Percentiles rank a stretch among this genome's conserved stretches.
Conservation (phyloP, 2,329 filamentous ascomycete genomes). For the Alternaria ventricosa region DNA sequence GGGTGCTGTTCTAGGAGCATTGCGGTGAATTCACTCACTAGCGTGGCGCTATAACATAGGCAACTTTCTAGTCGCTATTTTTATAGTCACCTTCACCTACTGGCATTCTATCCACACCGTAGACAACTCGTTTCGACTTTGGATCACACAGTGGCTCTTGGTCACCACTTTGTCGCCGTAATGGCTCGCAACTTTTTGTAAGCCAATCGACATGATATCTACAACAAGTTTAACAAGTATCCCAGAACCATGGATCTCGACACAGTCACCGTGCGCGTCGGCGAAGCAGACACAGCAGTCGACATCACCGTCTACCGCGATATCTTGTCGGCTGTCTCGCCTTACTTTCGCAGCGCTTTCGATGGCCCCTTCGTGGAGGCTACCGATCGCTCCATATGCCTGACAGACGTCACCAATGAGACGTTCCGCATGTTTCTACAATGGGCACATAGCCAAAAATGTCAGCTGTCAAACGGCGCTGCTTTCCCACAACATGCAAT, state of each 20-base stretch:
- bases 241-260: background rate
- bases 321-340: background rate
- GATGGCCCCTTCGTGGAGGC: background rate
- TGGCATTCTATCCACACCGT: background rate
- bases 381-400: background rate
- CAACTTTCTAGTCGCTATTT: background rate
- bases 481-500: rapidly evolving
- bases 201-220: background rate
- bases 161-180: rapidly evolving
- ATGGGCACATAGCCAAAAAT: background rate
- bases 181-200: background rate
- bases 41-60: too few species aligned
- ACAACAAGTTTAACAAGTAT: rapidly evolving
- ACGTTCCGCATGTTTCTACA: background rate
- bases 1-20: too few species aligned
- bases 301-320: background rate
- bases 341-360: background rate
- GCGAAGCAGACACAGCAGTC: background rate
- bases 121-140: rapidly evolving
- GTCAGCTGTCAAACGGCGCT: background rate
- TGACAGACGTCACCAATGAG: background rate
- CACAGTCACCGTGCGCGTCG: background rate
- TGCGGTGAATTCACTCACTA: too few species aligned
- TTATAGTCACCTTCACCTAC: background rate
- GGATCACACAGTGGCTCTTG: background rate